A percentile compares a stretch with the other conserved stretches of the same genome.
Evolutionary conservation across 352 stramenopile species (phyloP).

Genomic region (Phytophthora brassicae): DNA sequence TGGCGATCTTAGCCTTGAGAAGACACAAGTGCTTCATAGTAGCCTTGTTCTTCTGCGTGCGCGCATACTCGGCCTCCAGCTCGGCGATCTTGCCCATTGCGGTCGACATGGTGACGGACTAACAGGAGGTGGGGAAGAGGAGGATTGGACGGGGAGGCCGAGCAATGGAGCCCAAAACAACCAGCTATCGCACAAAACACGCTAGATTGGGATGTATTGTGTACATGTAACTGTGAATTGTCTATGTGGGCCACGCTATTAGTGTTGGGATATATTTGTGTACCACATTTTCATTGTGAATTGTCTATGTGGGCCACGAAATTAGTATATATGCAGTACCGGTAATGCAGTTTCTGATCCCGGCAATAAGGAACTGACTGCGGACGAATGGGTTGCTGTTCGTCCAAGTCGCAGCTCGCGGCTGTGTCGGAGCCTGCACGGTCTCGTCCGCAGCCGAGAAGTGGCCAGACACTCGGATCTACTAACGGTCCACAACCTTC

Average conservation of each 20-base stretch:
- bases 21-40: conserved; percentile 99
- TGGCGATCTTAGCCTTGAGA: conserved; percentile 98
- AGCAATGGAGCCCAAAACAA: conserved; percentile 18
- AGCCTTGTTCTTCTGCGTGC: conserved; percentile 99
- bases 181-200: neutral
- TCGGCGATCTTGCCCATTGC: conserved; percentile 79
- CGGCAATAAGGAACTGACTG: too few species aligned
- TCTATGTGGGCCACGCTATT: too few species aligned
- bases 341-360: neutral
- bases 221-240: too few species aligned
- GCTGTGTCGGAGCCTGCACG: conserved; percentile 23
- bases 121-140: neutral
- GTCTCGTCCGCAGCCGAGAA: conserved; percentile 1
- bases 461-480: conserved; percentile 8
- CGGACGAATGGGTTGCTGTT: conserved; percentile 65
- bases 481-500: conserved; percentile 43
- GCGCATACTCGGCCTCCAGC: conserved; percentile 92
- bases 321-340: too few species aligned
- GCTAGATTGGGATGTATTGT: conserved; percentile 2
- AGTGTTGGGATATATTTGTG: too few species aligned
- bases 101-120: conserved; percentile 51
- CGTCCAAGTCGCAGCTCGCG: conserved; percentile 56
- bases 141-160: neutral
- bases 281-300: too few species aligned
- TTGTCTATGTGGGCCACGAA: too few species aligned